Evolutionary conservation across 257 asterid species (phyloP).

Genomic region (Salvia hispanica): DNA sequence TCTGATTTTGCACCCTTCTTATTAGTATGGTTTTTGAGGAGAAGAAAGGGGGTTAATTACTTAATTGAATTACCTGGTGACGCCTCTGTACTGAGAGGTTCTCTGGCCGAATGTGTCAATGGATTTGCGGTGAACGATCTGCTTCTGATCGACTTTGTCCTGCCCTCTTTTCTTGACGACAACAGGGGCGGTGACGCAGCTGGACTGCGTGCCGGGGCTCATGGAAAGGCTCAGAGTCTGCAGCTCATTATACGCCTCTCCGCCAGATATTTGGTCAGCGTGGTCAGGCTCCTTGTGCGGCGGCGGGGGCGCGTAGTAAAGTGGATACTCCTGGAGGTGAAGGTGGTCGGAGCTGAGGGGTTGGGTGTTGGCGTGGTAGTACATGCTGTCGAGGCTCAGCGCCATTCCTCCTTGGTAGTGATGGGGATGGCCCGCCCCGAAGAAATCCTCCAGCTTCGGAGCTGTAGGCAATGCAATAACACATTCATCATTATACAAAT

Average conservation of each 20-base stretch:
- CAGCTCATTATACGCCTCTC: constrained; percentile 71
- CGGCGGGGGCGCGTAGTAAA: constrained; percentile 42
- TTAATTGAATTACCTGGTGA: constrained; percentile 94
- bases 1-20: constrained; percentile 34
- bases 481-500: no score
- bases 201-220: constrained; percentile 96
- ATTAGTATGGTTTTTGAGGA: neutral
- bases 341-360: constrained; percentile 44
- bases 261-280: constrained; percentile 41
- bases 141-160: constrained; percentile 64
- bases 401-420: constrained; percentile 65
- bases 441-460: constrained; percentile 86
- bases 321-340: constrained; percentile 49
- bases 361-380: constrained; percentile 51
- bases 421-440: constrained; percentile 67
- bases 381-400: constrained; percentile 76
- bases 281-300: constrained; percentile 34
- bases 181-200: constrained; percentile 64
- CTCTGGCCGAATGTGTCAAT: constrained; percentile 95
- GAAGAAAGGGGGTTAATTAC: neutral
- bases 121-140: constrained; percentile 84
- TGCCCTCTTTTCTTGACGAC: constrained; percentile 73
- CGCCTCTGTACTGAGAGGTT: constrained; percentile 95
- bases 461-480: constrained; percentile 30
- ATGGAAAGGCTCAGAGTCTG: constrained; percentile 79